Evolutionary conservation across 1,284 basidiomycete genomes (phyloP).

Genomic region (Ustilago lituana): DNA sequence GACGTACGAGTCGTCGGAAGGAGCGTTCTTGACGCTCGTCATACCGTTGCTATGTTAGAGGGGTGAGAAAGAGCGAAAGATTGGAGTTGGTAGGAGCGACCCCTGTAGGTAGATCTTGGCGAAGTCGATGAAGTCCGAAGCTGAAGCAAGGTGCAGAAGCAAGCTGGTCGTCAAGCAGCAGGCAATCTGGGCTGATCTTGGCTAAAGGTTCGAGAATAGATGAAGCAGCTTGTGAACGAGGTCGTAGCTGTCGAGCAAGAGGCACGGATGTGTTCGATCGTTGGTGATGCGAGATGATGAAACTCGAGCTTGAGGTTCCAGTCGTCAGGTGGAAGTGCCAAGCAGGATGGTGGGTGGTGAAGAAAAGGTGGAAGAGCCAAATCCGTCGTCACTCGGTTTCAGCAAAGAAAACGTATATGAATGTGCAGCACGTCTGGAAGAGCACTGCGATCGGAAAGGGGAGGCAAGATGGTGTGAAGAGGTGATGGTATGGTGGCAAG

Average conservation of each 20-base stretch:
- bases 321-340: conserved; percentile 35
- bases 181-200: conserved; percentile 13
- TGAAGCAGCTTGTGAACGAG: no score
- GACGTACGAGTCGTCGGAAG: conserved; percentile 50
- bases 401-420: conserved; percentile 7
- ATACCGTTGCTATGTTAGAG: conserved; percentile 12
- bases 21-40: conserved; percentile 38
- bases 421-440: conserved; percentile 8
- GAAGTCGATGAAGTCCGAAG: not conserved
- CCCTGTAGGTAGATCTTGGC: no score
- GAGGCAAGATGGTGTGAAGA: not conserved
- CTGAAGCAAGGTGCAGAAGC: conserved; percentile 23
- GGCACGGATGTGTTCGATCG: not conserved
- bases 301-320: conserved; percentile 26
- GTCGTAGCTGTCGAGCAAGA: conserved; percentile 10
- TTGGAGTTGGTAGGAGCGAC: not conserved
- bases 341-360: conserved; percentile 11
- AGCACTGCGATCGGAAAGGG: conserved; percentile 19
- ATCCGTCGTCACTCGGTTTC: conserved; percentile 48
- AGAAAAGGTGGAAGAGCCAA: conserved; percentile 21
- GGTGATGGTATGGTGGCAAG: conserved; percentile 34
- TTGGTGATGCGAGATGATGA: not conserved
- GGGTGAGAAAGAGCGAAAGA: not conserved
- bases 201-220: no score
- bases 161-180: conserved; percentile 47